A percentile compares a stretch with the other conserved stretches of the same genome.
Conservation (phyloP, 441 rosid species). For the Cnidoscolus chayamansa region DNA sequence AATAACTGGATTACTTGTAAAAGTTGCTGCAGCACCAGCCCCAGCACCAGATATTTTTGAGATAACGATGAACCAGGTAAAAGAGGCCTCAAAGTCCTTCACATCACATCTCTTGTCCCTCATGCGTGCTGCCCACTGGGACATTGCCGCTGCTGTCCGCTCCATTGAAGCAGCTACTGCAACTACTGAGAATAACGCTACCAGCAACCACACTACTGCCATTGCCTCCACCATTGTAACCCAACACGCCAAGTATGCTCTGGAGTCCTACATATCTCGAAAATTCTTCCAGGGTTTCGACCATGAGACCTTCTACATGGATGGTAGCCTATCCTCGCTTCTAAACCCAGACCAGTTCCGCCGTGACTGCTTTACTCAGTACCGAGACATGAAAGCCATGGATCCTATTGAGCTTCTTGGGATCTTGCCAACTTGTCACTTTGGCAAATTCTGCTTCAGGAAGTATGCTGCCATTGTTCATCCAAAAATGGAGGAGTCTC, state of each 20-base stretch:
- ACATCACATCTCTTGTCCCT: constrained; percentile 65
- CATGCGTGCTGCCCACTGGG: constrained; percentile 94
- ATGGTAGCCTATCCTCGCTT: constrained; percentile 83
- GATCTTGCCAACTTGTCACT: constrained; percentile 74
- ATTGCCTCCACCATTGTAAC: constrained; percentile 45
- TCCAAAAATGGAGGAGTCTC: constrained; percentile 90
- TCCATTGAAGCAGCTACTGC: constrained; percentile 86
- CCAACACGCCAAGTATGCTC: constrained; percentile 79
- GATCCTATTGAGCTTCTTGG: constrained; percentile 90
- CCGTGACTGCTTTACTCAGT: constrained; percentile 80
- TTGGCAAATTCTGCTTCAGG: constrained; percentile 83
- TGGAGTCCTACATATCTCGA: constrained; percentile 68
- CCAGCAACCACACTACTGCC: constrained; percentile 23
- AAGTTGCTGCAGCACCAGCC: constrained; percentile 59
- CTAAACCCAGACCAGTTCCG: constrained; percentile 82
- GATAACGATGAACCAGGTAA: constrained; percentile 63
- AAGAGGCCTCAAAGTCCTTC: constrained; percentile 78
- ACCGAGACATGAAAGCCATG: constrained; percentile 91
- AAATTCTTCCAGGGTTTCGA: constrained; percentile 86
- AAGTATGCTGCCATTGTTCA: constrained; percentile 76
- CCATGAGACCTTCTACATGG: constrained; percentile 95
- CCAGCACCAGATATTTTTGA: constrained; percentile 84
- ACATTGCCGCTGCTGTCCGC: constrained; percentile 81
- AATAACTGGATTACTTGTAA: constrained; percentile 11
- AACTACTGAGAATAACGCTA: constrained; percentile 29